Conservation (phyloP, 106 monocot genomes). For the Apostasia ramifera region DNA sequence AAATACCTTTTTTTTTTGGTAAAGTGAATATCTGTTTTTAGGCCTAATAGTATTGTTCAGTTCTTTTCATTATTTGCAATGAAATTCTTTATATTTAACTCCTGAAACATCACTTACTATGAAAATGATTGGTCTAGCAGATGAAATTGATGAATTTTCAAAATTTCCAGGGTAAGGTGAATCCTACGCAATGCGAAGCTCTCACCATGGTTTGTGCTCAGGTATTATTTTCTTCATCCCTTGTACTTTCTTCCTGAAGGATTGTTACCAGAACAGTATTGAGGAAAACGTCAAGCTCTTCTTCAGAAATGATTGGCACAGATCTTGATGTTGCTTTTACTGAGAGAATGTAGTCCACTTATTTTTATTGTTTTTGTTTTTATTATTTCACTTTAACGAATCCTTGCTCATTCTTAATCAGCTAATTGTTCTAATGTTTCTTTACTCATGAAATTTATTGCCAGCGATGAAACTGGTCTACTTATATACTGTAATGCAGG, state of each 20-base stretch:
- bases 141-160: slow-evolving; percentile 1
- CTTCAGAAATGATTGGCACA: too few relatives aligned
- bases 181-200: slow-evolving; percentile 97
- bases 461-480: neutral
- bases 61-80: slow-evolving; percentile 3
- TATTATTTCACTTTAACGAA: too few relatives aligned
- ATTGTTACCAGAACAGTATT: neutral
- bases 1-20: too few relatives aligned
- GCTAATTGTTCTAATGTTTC: too few relatives aligned
- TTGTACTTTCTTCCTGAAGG: neutral
- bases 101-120: neutral
- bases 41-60: neutral
- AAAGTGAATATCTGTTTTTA: too few relatives aligned
- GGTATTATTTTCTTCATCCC: slow-evolving; percentile 31
- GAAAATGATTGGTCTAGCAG: neutral
- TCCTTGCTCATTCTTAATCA: too few relatives aligned
- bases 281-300: too few relatives aligned
- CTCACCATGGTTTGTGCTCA: slow-evolving; percentile 99
- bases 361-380: too few relatives aligned
- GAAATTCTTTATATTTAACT: neutral
- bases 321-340: too few relatives aligned
- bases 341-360: too few relatives aligned
- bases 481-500: slow-evolving; percentile 32
- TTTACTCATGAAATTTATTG: too few relatives aligned
- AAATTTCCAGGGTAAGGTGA: slow-evolving; percentile 86